phyloP scores from a whole-genome alignment of 1,284 basidiomycete genomes.

The Tetrapyrgos nigripes region DNA sequence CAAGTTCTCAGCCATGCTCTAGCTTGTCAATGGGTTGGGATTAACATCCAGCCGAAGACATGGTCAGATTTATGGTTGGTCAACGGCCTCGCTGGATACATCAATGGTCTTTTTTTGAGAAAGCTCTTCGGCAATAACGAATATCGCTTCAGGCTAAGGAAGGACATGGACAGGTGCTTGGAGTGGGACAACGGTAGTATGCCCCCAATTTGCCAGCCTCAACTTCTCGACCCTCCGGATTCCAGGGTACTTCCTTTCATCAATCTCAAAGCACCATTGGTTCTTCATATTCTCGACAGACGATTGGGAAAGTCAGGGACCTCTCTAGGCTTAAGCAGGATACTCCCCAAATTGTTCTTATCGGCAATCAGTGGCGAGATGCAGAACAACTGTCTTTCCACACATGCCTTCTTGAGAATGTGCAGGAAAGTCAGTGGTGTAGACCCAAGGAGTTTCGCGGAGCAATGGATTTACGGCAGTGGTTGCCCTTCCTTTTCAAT shows the following conservation, averaged over 20 bases:
- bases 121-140: constrained; percentile 96
- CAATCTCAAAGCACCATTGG: constrained; percentile 94
- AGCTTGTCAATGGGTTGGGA: constrained; percentile 96
- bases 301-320: constrained; percentile 95
- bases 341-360: constrained; percentile 94
- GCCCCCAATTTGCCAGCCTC: constrained; percentile 94
- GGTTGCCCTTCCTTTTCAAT: constrained; percentile 94
- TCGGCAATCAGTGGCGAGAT: constrained; percentile 94
- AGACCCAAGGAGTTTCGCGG: constrained; percentile 89
- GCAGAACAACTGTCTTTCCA: constrained; percentile 86
- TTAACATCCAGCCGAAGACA: constrained; percentile 96
- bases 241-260: constrained; percentile 82
- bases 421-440: constrained; percentile 95
- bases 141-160: constrained; percentile 94
- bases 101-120: constrained; percentile 88
- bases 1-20: constrained; percentile 88
- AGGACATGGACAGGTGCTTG: constrained; percentile 95
- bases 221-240: constrained; percentile 85
- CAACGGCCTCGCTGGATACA: constrained; percentile 91
- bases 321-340: constrained; percentile 91
- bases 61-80: constrained; percentile 97
- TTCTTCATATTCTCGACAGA: constrained; percentile 95
- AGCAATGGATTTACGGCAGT: constrained; percentile 99
- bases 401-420: constrained; percentile 88
- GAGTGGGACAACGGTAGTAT: constrained; percentile 89